phyloP scores from a whole-genome alignment of 1,284 basidiomycete genomes.

The Fomitopsis schrenkii region DNA sequence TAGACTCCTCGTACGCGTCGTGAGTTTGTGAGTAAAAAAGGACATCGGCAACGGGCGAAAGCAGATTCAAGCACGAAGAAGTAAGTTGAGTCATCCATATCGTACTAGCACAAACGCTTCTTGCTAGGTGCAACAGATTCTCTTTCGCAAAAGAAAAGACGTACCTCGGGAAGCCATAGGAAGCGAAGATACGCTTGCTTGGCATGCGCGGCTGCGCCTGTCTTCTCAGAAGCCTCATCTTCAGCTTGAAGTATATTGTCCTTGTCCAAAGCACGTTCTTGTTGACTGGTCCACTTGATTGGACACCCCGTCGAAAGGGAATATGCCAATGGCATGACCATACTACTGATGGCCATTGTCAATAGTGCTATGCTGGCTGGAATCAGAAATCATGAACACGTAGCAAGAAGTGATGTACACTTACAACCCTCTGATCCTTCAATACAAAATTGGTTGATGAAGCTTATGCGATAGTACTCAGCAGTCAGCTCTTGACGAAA shows the following conservation, averaged over 20 bases:
- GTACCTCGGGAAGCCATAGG: conserved; percentile 70
- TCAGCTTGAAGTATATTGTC: conserved; percentile 5
- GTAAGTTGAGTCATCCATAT: neutral
- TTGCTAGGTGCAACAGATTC: neutral
- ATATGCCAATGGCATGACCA: conserved; percentile 4
- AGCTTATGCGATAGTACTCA: too few species aligned
- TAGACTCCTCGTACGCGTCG: too few species aligned
- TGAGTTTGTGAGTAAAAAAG: neutral
- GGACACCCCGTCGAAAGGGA: conserved; percentile 17
- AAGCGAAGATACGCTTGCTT: conserved; percentile 58
- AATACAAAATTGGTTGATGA: too few species aligned
- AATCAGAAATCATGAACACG: too few species aligned
- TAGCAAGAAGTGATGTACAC: too few species aligned
- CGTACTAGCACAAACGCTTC: neutral
- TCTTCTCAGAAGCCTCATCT: conserved; percentile 13
- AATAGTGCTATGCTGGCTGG: neutral
- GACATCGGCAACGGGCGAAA: neutral
- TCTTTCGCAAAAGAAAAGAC: conserved; percentile 1
- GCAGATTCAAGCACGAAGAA: too few species aligned
- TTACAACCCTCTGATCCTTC: too few species aligned
- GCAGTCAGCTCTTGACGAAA: too few species aligned
- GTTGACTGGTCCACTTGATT: conserved; percentile 28
- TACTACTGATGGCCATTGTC: neutral
- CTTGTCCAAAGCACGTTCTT: conserved; percentile 22
- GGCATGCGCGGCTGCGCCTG: conserved; percentile 12